Base-by-base conservation (phyloP, 805 yeast genomes). In the Suhomyces kilbournensis region DNA sequence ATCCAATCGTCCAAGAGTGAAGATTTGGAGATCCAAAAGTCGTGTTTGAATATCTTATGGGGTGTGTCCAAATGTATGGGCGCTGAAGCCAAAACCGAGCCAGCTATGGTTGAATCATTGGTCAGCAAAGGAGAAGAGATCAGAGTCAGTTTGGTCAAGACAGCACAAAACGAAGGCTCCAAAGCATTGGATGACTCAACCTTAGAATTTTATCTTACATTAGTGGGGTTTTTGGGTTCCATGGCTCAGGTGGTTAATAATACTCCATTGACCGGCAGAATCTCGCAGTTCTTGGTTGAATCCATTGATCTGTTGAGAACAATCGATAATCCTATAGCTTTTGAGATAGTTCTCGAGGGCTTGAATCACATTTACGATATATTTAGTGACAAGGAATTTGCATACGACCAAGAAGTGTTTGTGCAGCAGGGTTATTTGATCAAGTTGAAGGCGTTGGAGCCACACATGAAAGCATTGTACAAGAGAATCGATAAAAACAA, bases 291-390 rank as follows among this genome's bases (percentile, higher is more conserved):
- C 26, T 45, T 56, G 40, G 22, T 56, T n/a, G 53, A 51, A 4
- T 55, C 56, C 12, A 60, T 59, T n/a, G 56, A 51, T 7, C 46
- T 53, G 26, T 44, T 28, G 46, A 30, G 47, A 28, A 23, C 43
- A 3, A 23, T 34, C 9, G 46, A 34, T 17, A 53, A 55, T 25
- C 56, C 62, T 1, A 52, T 52, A 34, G 65, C 66, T 1, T 55
- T 62, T n/a, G 77, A 73, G 54, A 66, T 83, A 9, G 69, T 83
- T 4, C 67, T 83, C 40, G 93, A 86, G 55, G 71, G 85, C 23
- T 67, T 89, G 20, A 86, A 89, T 60, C 72, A 81, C 2, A 61
- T 91, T 5, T 90, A 83, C 67, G 97, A 90, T 54, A 75, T 91
- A 6, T 94, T 86, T 69, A 88, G 88, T 12, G 98, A 94, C 69